A percentile compares a stretch with the other conserved stretches of the same genome.
phyloP scores from a whole-genome alignment of 2,329 filamentous ascomycete species.

The Anisogramma anomala region DNA sequence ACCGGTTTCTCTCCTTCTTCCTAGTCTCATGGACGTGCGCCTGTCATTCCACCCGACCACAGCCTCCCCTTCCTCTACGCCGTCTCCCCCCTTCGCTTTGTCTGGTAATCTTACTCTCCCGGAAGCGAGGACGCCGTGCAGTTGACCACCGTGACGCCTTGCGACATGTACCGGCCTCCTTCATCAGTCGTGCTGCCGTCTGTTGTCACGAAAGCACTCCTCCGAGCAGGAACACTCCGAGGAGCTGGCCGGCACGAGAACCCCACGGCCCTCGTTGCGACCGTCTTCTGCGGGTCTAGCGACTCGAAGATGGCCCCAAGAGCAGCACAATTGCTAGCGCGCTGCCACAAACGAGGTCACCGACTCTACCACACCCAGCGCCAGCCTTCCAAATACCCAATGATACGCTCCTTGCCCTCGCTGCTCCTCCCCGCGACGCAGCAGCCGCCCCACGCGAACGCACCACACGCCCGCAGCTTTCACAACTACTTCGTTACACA shows the following conservation, averaged over 20 bases:
- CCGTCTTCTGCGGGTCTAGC: slow-evolving; percentile 17
- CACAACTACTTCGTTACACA: slow-evolving; percentile 98
- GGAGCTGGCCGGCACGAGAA: slow-evolving; percentile 17
- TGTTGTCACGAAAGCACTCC: background rate
- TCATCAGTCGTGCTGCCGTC: slow-evolving; percentile 1
- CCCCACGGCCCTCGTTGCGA: slow-evolving; percentile 20
- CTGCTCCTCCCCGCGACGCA: background rate
- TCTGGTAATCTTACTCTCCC: background rate
- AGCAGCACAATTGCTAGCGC: slow-evolving; percentile 1
- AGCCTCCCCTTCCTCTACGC: background rate
- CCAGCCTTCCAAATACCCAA: slow-evolving; percentile 1
- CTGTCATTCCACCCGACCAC: background rate
- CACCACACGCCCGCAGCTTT: slow-evolving; percentile 41
- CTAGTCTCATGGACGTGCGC: slow-evolving; percentile 8
- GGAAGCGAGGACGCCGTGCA: background rate
- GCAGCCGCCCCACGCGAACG: slow-evolving; percentile 3
- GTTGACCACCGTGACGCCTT: background rate
- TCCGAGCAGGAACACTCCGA: background rate
- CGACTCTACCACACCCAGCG: slow-evolving; percentile 8
- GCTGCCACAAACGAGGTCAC: background rate
- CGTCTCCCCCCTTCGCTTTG: slow-evolving; percentile 1
- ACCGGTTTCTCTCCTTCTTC: background rate
- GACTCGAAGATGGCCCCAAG: slow-evolving; percentile 1
- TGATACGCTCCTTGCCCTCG: background rate
- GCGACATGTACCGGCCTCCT: background rate